These are phyloP conservation scores for Cupressus sempervirens DNA, from an alignment of 75 land plant species.

Conservation along the genomic window DNA sequence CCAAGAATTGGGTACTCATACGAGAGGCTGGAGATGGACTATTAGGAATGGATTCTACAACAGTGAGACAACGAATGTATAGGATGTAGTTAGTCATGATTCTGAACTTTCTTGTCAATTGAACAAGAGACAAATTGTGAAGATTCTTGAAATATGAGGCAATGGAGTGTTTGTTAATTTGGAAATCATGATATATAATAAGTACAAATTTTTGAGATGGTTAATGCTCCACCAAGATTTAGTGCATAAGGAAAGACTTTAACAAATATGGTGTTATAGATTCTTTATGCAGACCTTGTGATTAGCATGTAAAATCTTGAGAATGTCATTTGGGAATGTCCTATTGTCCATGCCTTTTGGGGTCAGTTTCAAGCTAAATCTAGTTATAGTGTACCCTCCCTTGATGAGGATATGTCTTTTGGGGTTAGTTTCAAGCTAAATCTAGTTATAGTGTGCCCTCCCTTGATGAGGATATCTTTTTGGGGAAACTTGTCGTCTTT, in stretches of 20 bases:
- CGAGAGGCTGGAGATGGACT: not conserved
- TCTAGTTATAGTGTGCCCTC: too few species aligned
- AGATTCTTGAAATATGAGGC: not conserved
- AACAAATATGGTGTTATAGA: not conserved
- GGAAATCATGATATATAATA: not conserved
- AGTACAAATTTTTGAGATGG: not conserved
- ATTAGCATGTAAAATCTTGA: too few species aligned
- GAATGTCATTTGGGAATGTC: too few species aligned
- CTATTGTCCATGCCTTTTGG: too few species aligned
- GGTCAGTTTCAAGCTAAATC: too few species aligned
- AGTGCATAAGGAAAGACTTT: not conserved
- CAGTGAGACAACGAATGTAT: not conserved
- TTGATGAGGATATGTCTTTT: too few species aligned
- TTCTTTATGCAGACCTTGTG: too few species aligned
- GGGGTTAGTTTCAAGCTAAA: too few species aligned
- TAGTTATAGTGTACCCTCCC: too few species aligned
- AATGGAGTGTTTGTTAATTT: not conserved
- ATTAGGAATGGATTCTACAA: not conserved
- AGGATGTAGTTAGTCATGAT: not conserved
- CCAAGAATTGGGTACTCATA: not conserved
- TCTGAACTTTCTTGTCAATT: not conserved
- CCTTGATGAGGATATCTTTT: too few species aligned
- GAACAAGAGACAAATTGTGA: not conserved
- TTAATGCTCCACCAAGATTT: not conserved
- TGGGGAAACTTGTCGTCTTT: too few species aligned